Evolutionary conservation across 441 rosid genomes (phyloP).

Genomic region (Mallotus japonicus): DNA sequence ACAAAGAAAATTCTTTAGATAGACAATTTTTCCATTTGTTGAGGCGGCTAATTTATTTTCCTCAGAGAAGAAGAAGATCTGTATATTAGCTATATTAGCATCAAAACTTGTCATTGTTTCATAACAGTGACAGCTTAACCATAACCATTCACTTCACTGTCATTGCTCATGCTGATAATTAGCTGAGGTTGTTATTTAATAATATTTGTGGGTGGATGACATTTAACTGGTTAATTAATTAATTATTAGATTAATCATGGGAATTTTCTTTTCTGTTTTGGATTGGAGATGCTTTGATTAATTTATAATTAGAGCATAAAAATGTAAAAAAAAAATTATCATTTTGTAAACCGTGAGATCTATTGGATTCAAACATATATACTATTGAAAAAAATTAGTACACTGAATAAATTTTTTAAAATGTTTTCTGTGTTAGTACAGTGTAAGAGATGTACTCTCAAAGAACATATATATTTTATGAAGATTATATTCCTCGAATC

Average conservation of each 20-base stretch:
- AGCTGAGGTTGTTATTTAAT: conserved; percentile 18
- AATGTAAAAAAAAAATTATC: no score
- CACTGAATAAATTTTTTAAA: neutral
- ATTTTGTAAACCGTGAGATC: no score
- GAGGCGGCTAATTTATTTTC: conserved; percentile 17
- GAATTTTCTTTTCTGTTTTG: neutral
- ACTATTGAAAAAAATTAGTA: neutral
- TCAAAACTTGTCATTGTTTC: conserved; percentile 41
- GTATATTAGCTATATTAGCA: conserved; percentile 14
- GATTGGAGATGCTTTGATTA: conserved; percentile 4
- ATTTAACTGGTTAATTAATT: neutral
- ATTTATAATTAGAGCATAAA: neutral
- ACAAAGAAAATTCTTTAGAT: neutral
- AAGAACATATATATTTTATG: neutral
- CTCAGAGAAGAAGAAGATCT: neutral
- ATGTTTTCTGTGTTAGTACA: neutral
- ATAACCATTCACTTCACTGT: conserved; percentile 32
- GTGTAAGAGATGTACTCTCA: neutral
- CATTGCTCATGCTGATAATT: conserved; percentile 20
- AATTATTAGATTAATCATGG: neutral
- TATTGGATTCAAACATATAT: no score
- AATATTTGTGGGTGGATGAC: neutral
- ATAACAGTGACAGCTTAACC: conserved; percentile 55
- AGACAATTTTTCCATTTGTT: conserved; percentile 20
- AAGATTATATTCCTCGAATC: conserved; percentile 19